Percentiles rank a stretch among this genome's conserved stretches.
Evolutionary conservation across 179 eudicot species (phyloP).

Genomic region (Amaranthus tricolor): DNA sequence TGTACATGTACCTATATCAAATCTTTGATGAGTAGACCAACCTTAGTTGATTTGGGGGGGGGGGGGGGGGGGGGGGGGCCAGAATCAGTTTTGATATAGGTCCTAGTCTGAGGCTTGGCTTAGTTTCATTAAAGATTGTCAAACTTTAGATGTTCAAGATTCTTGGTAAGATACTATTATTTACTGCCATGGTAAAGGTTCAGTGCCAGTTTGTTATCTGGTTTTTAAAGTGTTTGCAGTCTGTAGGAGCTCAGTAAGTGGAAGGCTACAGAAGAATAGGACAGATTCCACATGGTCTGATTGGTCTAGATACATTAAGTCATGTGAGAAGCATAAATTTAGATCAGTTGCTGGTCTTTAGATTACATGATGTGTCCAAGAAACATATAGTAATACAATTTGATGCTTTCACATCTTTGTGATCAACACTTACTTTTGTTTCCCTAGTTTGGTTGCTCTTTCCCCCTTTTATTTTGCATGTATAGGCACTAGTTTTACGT

Average conservation of each 20-base stretch:
- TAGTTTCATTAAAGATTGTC: not conserved
- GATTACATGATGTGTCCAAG: not conserved
- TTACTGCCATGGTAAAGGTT: not conserved
- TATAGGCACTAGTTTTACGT: slow-evolving; percentile 12
- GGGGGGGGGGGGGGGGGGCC: not conserved
- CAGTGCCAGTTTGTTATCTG: not conserved
- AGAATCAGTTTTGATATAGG: not conserved
- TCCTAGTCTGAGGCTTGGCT: not conserved
- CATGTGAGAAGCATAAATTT: not conserved
- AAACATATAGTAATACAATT: not conserved
- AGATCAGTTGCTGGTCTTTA: not conserved
- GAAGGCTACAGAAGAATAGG: not conserved
- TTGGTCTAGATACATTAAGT: not conserved
- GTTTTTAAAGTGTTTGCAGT: not conserved
- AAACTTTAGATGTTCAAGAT: not conserved
- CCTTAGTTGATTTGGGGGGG: too few species aligned
- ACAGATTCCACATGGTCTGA: not conserved
- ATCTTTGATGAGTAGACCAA: too few species aligned
- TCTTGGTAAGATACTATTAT: not conserved
- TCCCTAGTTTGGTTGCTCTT: not conserved
- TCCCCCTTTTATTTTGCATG: not conserved
- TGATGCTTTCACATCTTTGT: not conserved
- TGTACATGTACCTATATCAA: too few species aligned
- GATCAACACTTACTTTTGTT: not conserved
- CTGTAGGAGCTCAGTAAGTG: not conserved